Percentiles rank a stretch among this genome's conserved stretches.
Conservation (phyloP, 345 rosid species). For the Mallotus nudiflorus region DNA sequence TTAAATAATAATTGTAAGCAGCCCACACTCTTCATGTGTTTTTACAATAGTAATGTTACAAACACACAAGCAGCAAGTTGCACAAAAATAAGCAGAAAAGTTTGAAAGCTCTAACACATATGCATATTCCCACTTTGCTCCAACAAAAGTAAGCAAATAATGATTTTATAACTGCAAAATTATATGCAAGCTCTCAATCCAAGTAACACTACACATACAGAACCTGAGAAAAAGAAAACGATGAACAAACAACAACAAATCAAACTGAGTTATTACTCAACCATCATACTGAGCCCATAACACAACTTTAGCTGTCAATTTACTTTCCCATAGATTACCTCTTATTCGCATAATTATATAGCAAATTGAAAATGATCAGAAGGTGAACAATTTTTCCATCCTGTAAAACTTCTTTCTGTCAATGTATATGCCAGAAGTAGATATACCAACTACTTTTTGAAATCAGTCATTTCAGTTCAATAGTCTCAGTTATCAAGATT, state of each 20-base stretch:
- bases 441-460: slow-evolving; percentile 44
- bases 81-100: neutral
- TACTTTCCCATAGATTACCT: neutral
- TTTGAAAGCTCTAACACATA: neutral
- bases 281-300: neutral
- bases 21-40: too few relatives aligned
- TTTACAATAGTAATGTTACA: too few relatives aligned
- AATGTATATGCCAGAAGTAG: slow-evolving; percentile 41
- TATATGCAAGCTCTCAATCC: neutral
- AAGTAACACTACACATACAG: neutral
- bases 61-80: neutral
- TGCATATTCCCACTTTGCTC: neutral
- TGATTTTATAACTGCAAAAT: neutral
- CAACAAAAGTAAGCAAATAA: too few relatives aligned
- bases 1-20: too few relatives aligned
- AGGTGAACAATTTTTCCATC: slow-evolving; percentile 15
- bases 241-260: neutral
- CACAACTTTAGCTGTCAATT: too few relatives aligned
- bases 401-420: slow-evolving; percentile 45
- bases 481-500: slow-evolving; percentile 48
- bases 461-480: slow-evolving; percentile 51
- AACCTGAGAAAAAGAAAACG: neutral
- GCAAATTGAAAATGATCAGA: too few relatives aligned
- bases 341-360: neutral
- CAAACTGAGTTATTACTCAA: neutral